Evolutionary conservation across 2,329 filamentous ascomycete species (phyloP).

Genomic region (Aureobasidium sp.): DNA sequence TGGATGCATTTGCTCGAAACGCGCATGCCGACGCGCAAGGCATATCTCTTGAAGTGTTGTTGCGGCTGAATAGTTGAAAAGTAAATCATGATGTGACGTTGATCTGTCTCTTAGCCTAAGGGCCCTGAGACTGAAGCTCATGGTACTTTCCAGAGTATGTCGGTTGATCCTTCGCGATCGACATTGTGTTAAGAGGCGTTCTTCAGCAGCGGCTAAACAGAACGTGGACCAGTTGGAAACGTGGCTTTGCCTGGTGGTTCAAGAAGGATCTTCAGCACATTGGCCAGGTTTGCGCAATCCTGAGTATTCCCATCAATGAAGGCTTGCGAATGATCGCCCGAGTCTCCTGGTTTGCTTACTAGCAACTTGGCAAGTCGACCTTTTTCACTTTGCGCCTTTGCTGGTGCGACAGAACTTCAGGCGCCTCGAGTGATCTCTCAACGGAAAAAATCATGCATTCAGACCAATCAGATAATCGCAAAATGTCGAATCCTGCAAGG

Average conservation of each 20-base stretch:
- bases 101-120: neutral
- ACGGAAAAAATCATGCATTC: slow-evolving; percentile 8
- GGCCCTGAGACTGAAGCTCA: neutral
- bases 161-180: slow-evolving; percentile 2
- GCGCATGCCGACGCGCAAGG: slow-evolving; percentile 6
- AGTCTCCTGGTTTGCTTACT: neutral
- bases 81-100: slow-evolving; percentile 4
- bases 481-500: slow-evolving; percentile 5
- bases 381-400: neutral
- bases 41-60: neutral
- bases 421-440: neutral
- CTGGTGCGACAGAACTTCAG: slow-evolving; percentile 7
- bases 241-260: slow-evolving; percentile 7
- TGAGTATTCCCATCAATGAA: slow-evolving; percentile 1
- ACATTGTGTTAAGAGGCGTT: slow-evolving; percentile 5
- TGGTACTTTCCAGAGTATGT: slow-evolving; percentile 3
- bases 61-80: neutral
- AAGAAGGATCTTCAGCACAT: slow-evolving; percentile 5
- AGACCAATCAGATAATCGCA: slow-evolving; percentile 10
- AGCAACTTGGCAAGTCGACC: neutral
- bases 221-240: slow-evolving; percentile 13
- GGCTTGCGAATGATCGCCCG: neutral
- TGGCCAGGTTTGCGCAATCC: slow-evolving; percentile 12
- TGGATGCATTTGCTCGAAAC: slow-evolving; percentile 4
- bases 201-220: slow-evolving; percentile 4